A percentile compares a stretch with the other conserved stretches of the same genome.
Evolutionary conservation across 768 basidiomycete genomes (phyloP).

Genomic region (Cystobasidium tubakii): DNA sequence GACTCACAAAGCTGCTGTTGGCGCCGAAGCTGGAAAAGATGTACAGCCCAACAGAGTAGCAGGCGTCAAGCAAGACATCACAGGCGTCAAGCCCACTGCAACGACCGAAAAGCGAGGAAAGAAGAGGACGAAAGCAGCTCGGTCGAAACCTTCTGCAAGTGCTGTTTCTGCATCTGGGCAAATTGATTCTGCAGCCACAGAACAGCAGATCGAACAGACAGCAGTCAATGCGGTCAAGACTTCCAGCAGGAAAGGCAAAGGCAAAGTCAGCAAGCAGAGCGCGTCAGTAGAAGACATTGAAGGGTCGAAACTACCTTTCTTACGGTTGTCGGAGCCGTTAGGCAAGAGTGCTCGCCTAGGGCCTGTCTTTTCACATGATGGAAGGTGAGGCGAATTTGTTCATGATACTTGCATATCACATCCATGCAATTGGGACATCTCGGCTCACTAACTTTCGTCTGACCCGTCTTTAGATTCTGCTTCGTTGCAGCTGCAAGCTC

Average conservation of each 20-base stretch:
- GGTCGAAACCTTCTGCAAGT: background rate
- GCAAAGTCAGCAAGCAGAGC: background rate
- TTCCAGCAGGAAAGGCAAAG: background rate
- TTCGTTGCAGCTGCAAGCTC: conserved; percentile 75
- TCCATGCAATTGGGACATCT: background rate
- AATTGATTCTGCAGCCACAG: background rate
- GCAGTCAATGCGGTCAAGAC: background rate
- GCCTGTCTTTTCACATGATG: conserved; percentile 80
- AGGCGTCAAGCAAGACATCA: background rate
- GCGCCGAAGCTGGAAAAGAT: background rate
- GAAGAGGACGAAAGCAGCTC: background rate
- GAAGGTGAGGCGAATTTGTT: conserved; percentile 58
- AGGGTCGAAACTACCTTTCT: background rate
- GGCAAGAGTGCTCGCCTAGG: conserved; percentile 52
- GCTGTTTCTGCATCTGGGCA: background rate
- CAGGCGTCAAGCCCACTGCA: background rate
- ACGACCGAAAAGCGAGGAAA: background rate
- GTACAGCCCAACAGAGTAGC: background rate
- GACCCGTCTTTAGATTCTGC: conserved; percentile 60
- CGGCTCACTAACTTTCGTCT: background rate
- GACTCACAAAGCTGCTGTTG: background rate
- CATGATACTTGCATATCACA: conserved; percentile 5
- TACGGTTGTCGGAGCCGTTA: conserved; percentile 5
- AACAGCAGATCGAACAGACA: background rate
- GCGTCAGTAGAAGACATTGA: background rate